Percentiles rank a stretch among this genome's conserved stretches.
Evolutionary conservation across 768 basidiomycete genomes (phyloP).

Genomic region (Leccinum uliginosum): DNA sequence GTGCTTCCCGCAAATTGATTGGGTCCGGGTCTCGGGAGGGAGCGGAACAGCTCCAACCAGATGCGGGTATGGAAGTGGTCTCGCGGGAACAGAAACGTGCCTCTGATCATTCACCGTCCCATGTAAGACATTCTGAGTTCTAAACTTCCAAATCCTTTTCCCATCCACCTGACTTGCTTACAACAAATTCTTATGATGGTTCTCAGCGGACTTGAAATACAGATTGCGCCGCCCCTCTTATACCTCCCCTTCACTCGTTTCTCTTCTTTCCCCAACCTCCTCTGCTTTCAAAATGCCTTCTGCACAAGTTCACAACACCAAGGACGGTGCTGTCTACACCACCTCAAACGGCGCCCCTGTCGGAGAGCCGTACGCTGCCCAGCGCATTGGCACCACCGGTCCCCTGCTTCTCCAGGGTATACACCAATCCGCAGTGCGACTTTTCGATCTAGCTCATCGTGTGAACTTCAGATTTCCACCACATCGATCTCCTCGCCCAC

Average conservation of each 20-base stretch:
- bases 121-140: slow-evolving; percentile 14
- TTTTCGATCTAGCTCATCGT: slow-evolving; percentile 13
- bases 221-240: slow-evolving; percentile 6
- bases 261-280: slow-evolving; percentile 2
- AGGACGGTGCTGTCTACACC: slow-evolving; percentile 69
- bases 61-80: too few relatives aligned
- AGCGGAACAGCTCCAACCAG: background rate
- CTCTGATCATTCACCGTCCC: too few relatives aligned
- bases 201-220: slow-evolving; percentile 27
- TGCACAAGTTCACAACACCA: slow-evolving; percentile 47
- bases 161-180: slow-evolving; percentile 3
- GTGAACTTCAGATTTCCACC: slow-evolving; percentile 66
- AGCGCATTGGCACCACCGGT: slow-evolving; percentile 69
- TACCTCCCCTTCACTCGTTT: background rate
- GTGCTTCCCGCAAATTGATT: background rate
- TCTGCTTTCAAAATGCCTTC: slow-evolving; percentile 53
- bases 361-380: slow-evolving; percentile 70
- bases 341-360: slow-evolving; percentile 82
- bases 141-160: slow-evolving; percentile 3
- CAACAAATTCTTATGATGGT: slow-evolving; percentile 9
- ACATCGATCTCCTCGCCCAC: slow-evolving; percentile 86
- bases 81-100: too few relatives aligned
- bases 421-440: slow-evolving; percentile 12
- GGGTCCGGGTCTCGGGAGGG: background rate
- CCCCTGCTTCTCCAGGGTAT: slow-evolving; percentile 87